Base-by-base conservation (phyloP, 2,329 filamentous ascomycete genomes). In the Exophiala mesophila region DNA sequence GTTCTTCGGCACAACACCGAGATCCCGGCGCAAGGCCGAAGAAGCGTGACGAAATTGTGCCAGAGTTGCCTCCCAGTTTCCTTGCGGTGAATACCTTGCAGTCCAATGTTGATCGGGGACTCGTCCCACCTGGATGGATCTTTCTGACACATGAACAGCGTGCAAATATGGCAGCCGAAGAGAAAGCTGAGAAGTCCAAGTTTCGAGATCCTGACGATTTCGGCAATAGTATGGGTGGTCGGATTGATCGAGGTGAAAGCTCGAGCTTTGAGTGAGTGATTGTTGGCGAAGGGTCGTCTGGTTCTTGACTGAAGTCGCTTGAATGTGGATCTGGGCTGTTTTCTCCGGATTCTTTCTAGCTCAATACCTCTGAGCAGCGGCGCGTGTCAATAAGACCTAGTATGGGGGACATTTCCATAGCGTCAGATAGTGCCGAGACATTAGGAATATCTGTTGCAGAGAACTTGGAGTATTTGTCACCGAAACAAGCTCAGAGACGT, bases 51-150 rank as follows among this genome's bases (percentile, higher is more conserved):
- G 15, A 20, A 39, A n/a, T 19, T 28, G 5, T 42, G 13, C 21
- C 31, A 38, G n/a, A 35, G 26, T 29, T 44, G 24, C 28, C 35
- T 39, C 19, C 24, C 20, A 20, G 29, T 17, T 24, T 8, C 24
- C 36, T 15, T 29, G 16, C 36, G 36, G 20, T 39, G 16, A 8
- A 30, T 39, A 12, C 12, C n/a, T 4, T 8, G 7, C 16, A 35
- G 32, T 21, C 31, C 30, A 29, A 12, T 17, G 36, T 26, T 12
- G 23, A 26, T 26, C 23, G 19, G 31, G 23, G 4, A 16, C 21
- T 13, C 15, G 12, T 8, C 21, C 6, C 36, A 13, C 23, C 17
- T 10, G 15, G 15, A n/a, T 16, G 10, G 23, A 15, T 13, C 7
- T 9, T 16, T 18, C 23, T 15, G n/a, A 26, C 17, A 18, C 23